These are phyloP conservation scores for Spencermartinsiella europaea DNA, from an alignment of 805 yeast species.

Conservation along the genomic window DNA sequence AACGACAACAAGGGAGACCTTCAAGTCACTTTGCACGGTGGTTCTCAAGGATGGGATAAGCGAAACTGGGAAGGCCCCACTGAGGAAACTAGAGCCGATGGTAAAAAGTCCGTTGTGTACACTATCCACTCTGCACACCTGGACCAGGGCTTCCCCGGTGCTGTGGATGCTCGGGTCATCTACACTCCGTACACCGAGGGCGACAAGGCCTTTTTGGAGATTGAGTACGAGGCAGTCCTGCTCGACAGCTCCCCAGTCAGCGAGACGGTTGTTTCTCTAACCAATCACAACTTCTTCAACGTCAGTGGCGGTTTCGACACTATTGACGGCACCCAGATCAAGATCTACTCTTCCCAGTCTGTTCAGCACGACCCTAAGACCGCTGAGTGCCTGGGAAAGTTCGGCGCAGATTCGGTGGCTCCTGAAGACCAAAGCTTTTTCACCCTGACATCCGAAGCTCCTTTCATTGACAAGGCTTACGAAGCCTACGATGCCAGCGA, in stretches of 20 bases:
- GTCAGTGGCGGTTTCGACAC: conserved; percentile 29
- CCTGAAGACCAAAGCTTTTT: conserved; percentile 18
- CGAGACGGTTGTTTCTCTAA: conserved; percentile 50
- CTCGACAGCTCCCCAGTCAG: conserved; percentile 32
- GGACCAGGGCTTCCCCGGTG: conserved; percentile 58
- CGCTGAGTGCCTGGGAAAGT: conserved; percentile 45
- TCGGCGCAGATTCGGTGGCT: conserved; percentile 23
- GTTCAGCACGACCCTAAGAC: conserved; percentile 40
- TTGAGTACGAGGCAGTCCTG: conserved; percentile 45
- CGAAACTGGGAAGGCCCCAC: conserved; percentile 51
- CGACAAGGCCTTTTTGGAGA: conserved; percentile 35
- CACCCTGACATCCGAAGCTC: conserved; percentile 30
- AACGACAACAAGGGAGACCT: conserved; percentile 37
- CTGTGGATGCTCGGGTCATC: conserved; percentile 41
- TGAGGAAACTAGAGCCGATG: conserved; percentile 29
- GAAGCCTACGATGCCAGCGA: conserved; percentile 29
- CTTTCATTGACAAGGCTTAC: conserved; percentile 47
- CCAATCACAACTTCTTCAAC: conserved; percentile 63
- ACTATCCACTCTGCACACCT: conserved; percentile 42
- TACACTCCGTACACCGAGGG: conserved; percentile 37
- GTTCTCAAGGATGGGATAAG: conserved; percentile 47
- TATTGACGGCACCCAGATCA: conserved; percentile 37
- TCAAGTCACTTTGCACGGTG: conserved; percentile 50
- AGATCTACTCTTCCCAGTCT: conserved; percentile 36
- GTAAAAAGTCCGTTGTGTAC: conserved; percentile 31